Evolutionary conservation across 768 basidiomycete species (phyloP).

Genomic region (Chalciporus piperatus): DNA sequence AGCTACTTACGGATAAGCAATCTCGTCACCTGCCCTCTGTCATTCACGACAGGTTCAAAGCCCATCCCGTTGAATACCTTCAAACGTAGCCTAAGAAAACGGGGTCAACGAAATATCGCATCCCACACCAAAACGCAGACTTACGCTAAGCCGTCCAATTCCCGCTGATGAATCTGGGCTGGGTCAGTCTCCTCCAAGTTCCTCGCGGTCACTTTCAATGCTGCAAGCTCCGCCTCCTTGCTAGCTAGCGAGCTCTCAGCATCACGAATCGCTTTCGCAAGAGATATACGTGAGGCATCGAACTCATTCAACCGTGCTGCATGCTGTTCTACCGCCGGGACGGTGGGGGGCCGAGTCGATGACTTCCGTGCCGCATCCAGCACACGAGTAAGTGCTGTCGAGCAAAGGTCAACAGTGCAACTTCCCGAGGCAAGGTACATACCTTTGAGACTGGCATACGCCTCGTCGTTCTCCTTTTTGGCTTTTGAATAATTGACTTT

Average conservation of each 20-base stretch:
- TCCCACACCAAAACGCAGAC: conserved; percentile 21
- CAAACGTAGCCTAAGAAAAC: conserved; percentile 53
- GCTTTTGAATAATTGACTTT: conserved; percentile 51
- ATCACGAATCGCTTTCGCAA: conserved; percentile 75
- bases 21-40: conserved; percentile 48
- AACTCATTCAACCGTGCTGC: conserved; percentile 59
- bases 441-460: conserved; percentile 66
- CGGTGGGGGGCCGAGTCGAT: conserved; percentile 63
- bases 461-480: conserved; percentile 68
- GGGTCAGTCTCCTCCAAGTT: conserved; percentile 68
- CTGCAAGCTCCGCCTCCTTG: conserved; percentile 68
- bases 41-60: conserved; percentile 62
- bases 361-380: conserved; percentile 71
- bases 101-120: conserved; percentile 1
- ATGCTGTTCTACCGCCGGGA: conserved; percentile 67
- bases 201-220: conserved; percentile 62
- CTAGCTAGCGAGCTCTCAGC: conserved; percentile 60
- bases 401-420: neutral
- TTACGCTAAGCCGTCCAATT: conserved; percentile 68
- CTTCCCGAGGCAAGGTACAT: conserved; percentile 2
- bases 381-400: conserved; percentile 56
- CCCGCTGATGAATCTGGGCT: conserved; percentile 64
- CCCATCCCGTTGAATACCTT: conserved; percentile 70
- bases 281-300: conserved; percentile 58
- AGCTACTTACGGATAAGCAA: conserved; percentile 65